These are phyloP conservation scores for Nicotiana rustica DNA, from an alignment of 305 asterid genomes.

Conservation along the genomic window DNA sequence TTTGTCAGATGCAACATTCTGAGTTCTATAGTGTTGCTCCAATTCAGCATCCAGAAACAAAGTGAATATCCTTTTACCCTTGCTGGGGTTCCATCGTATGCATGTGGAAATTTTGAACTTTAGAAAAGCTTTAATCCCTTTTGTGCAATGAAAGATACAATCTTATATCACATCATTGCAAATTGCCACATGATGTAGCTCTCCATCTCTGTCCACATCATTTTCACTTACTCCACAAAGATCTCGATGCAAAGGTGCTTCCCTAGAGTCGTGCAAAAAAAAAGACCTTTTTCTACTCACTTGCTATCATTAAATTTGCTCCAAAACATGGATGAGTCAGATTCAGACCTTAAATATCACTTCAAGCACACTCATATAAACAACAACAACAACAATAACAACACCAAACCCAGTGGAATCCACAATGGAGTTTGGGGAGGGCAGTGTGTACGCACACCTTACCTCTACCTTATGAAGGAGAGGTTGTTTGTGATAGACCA, in stretches of 20 bases:
- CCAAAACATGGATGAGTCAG: neutral
- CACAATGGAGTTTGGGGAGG: too few species aligned
- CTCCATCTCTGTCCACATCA: neutral
- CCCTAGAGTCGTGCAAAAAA: constrained; percentile 4
- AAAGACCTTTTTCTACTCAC: neutral
- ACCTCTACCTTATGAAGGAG: too few species aligned
- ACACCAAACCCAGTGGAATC: too few species aligned
- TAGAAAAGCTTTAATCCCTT: constrained; percentile 8
- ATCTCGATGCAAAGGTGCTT: neutral
- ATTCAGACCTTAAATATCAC: constrained; percentile 15
- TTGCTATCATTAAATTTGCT: neutral
- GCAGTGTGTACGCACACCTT: too few species aligned
- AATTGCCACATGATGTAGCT: neutral
- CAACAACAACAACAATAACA: too few species aligned
- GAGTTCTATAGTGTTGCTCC: neutral
- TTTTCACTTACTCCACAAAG: neutral
- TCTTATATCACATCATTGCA: neutral
- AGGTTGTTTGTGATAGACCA: too few species aligned
- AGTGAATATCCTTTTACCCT: neutral
- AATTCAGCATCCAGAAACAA: constrained; percentile 17
- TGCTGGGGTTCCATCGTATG: neutral
- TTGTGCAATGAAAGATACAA: neutral
- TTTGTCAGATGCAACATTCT: constrained; percentile 29
- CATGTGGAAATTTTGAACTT: constrained; percentile 19
- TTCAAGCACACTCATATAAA: neutral